Evolutionary conservation across 768 basidiomycete species (phyloP), one percentile per base, ranked within the genome.

Genomic region (Sporobolomyces pararoseus): DNA sequence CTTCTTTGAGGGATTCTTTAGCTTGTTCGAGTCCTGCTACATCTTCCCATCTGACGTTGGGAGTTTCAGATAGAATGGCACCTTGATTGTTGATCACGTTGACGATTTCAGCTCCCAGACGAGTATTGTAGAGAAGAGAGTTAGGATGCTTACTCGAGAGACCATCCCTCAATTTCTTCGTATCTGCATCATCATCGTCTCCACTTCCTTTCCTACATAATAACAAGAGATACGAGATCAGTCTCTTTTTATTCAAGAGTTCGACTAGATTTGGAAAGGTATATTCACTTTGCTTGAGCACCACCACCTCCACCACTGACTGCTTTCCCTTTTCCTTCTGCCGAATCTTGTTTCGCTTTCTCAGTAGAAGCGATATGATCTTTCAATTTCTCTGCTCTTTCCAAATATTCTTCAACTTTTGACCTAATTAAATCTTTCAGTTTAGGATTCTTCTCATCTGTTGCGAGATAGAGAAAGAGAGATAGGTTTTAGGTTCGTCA

Each of bases 11-110:
- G 7, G 95, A 86, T 49, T 94, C 93, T 80, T 98, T 99, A 51
- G 95, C 96, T 32, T 85, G 87, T 77, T 95, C 93, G 14, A 99
- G 84, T 55, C 96, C 96, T 21, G 96, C 96, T 55, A 99, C 95
- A 79, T 99, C 96, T 77, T 97, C 93, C 96, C 96, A 99, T 76
- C 88, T 88, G 47, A 98, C 88, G 79, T 99, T 91, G 12, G 96
- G 96, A 74, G 87, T 95, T 80, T 98, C 96, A 0, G 88, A 84
- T 7, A 99, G 78, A 75, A 99, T 97, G 23, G 94, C 92, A 29
- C 87, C 79, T 81, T 72, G 16, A 31, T 35, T 7, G 12, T 6
- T n/a, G n/a, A 29, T 25, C 17, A 46, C n/a, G 34, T 9, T 29
- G 7, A 23, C 25, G 49, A 46, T 29, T 7, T 29, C 53, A 27